Conservation (phyloP, 768 basidiomycete genomes). For the Boletus subparvulus region DNA sequence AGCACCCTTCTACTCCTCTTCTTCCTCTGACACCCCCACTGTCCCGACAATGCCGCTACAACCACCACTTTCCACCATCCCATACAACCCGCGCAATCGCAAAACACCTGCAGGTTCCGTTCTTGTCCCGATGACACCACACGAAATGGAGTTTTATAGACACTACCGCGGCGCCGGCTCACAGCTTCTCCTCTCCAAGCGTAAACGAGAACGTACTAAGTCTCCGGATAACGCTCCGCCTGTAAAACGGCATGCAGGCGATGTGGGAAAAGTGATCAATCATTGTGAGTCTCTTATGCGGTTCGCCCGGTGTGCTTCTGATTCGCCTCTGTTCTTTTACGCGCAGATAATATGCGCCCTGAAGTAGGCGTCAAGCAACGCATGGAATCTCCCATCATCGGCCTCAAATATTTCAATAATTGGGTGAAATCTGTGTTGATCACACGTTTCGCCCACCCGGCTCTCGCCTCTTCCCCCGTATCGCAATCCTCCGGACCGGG, state of each 20-base stretch:
- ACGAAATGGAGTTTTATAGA: slow-evolving; percentile 61
- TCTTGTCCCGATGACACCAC: slow-evolving; percentile 60
- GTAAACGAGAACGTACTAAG: slow-evolving; percentile 47
- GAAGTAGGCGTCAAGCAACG: slow-evolving; percentile 88
- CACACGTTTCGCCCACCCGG: slow-evolving; percentile 80
- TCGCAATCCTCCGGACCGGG: slow-evolving; percentile 24
- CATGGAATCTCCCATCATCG: slow-evolving; percentile 89
- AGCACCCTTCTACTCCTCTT: slow-evolving; percentile 36
- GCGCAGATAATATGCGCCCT: slow-evolving; percentile 85
- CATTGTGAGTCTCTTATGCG: slow-evolving; percentile 60
- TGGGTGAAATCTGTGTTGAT: slow-evolving; percentile 99
- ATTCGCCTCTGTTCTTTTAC: slow-evolving; percentile 1
- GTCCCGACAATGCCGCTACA: slow-evolving; percentile 32
- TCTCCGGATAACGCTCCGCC: slow-evolving; percentile 43
- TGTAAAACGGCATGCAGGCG: slow-evolving; percentile 57
- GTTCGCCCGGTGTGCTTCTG: not conserved
- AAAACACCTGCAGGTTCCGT: slow-evolving; percentile 61
- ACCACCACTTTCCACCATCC: slow-evolving; percentile 37
- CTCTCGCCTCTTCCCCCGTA: slow-evolving; percentile 43
- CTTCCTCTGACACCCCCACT: slow-evolving; percentile 32
- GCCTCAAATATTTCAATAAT: slow-evolving; percentile 97
- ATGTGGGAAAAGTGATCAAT: slow-evolving; percentile 69
- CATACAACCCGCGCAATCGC: slow-evolving; percentile 65
- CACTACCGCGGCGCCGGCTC: slow-evolving; percentile 58
- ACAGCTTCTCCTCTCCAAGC: slow-evolving; percentile 47